A percentile compares a stretch with the other conserved stretches of the same genome.
These are phyloP conservation scores for Straminergon stramineum DNA, from an alignment of 225 moss, liverwort and hornwort species.

Conservation along the genomic window DNA sequence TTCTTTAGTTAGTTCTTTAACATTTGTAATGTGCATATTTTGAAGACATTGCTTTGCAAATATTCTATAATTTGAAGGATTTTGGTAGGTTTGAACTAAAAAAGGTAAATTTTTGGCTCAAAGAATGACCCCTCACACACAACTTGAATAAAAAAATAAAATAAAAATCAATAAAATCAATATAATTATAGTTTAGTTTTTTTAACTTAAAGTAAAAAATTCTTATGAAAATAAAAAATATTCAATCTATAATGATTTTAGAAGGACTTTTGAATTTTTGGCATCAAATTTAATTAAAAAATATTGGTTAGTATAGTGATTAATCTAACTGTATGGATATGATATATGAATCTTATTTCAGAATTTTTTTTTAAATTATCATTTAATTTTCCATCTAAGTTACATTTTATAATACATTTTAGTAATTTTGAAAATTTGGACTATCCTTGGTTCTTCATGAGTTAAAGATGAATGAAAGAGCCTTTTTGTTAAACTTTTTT, in stretches of 20 bases:
- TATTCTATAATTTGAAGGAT: neutral
- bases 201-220: neutral
- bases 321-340: neutral
- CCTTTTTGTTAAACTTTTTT: neutral
- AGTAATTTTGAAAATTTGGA: neutral
- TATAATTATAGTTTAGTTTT: neutral
- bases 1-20: neutral
- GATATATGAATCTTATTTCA: neutral
- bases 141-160: neutral
- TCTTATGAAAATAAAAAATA: fast-evolving
- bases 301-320: neutral
- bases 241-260: neutral
- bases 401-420: neutral
- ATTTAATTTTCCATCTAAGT: neutral
- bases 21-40: fast-evolving
- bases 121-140: neutral
- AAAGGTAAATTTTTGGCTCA: fast-evolving
- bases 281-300: neutral
- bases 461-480: neutral
- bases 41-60: neutral
- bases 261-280: neutral
- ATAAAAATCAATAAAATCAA: neutral
- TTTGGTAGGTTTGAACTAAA: fast-evolving
- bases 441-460: fast-evolving
- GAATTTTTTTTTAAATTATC: neutral